phyloP scores from a whole-genome alignment of 1,284 basidiomycete species.

The Malassezia yamatoensis region DNA sequence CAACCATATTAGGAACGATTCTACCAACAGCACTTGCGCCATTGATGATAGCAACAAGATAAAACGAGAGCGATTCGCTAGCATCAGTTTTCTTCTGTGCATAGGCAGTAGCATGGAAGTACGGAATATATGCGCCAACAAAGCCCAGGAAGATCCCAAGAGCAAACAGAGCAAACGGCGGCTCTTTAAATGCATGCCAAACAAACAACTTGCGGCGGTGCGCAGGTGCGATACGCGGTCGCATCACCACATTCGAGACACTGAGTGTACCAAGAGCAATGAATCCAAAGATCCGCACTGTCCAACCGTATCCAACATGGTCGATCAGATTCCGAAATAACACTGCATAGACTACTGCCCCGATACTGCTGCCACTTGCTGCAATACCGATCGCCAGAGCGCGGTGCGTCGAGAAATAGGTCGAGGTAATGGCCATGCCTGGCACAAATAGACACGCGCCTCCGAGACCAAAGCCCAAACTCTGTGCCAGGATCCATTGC shows the following conservation, averaged over 20 bases:
- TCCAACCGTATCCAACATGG: constrained; percentile 29
- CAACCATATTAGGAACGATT: constrained; percentile 42
- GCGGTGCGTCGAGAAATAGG: constrained; percentile 22
- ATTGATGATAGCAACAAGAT: constrained; percentile 32
- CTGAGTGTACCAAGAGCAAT: constrained; percentile 21
- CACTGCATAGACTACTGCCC: constrained; percentile 35
- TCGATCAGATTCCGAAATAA: constrained; percentile 20
- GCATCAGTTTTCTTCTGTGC: not conserved
- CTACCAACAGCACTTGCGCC: constrained; percentile 39
- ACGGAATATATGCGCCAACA: constrained; percentile 18
- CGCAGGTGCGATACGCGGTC: not conserved
- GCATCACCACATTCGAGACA: constrained; percentile 11
- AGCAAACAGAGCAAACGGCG: not conserved
- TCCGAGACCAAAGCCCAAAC: constrained; percentile 24
- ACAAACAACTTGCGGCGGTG: constrained; percentile 1
- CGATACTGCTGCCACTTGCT: constrained; percentile 26
- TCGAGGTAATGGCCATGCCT: constrained; percentile 20
- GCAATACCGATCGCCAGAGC: constrained; percentile 25
- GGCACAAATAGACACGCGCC: constrained; percentile 22
- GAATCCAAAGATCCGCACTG: constrained; percentile 28
- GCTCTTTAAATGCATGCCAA: constrained; percentile 10
- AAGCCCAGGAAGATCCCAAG: constrained; percentile 1
- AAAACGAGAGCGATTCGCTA: constrained; percentile 8
- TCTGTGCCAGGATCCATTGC: constrained; percentile 33
- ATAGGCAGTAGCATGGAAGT: constrained; percentile 14